phyloP scores from a whole-genome alignment of 169 alveolate genomes.

The Blepharisma undulans region DNA sequence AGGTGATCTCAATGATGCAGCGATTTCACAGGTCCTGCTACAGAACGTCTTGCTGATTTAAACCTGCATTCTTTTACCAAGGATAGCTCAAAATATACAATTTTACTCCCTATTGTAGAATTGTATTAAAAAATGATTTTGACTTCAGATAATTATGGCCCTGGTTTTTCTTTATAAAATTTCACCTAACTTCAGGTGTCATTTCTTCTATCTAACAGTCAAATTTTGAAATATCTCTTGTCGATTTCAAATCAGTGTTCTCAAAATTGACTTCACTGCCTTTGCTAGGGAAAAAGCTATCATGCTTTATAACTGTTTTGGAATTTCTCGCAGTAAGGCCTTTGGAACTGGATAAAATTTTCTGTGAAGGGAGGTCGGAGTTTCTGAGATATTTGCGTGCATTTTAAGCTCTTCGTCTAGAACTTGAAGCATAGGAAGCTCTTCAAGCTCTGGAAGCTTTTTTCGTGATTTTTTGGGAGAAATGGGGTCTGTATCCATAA shows the following conservation, averaged over 20 bases:
- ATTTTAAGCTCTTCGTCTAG: not conserved
- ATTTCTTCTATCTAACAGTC: constrained; percentile 77
- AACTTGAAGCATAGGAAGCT: not conserved
- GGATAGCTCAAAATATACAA: too few relatives aligned
- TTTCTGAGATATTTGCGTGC: constrained; percentile 1
- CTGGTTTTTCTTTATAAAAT: constrained; percentile 57
- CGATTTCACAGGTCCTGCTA: too few relatives aligned
- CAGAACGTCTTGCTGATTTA: too few relatives aligned
- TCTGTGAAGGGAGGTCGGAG: not conserved
- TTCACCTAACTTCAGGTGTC: constrained; percentile 63
- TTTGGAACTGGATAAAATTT: not conserved
- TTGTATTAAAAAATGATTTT: too few relatives aligned
- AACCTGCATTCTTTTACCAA: too few relatives aligned
- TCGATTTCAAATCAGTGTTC: constrained; percentile 33
- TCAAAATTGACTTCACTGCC: constrained; percentile 30
- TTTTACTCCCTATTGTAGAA: too few relatives aligned
- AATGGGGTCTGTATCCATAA: not conserved
- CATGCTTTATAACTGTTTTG: not conserved
- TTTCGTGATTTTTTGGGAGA: not conserved
- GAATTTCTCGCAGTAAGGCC: constrained; percentile 20
- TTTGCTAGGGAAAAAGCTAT: not conserved
- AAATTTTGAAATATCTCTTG: constrained; percentile 64
- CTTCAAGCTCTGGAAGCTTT: not conserved
- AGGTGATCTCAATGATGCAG: too few relatives aligned
- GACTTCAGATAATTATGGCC: too few relatives aligned